Evolutionary conservation across 192 early-diverging fungal genomes (phyloP).

Genomic region (Cetraspora pellucida): DNA sequence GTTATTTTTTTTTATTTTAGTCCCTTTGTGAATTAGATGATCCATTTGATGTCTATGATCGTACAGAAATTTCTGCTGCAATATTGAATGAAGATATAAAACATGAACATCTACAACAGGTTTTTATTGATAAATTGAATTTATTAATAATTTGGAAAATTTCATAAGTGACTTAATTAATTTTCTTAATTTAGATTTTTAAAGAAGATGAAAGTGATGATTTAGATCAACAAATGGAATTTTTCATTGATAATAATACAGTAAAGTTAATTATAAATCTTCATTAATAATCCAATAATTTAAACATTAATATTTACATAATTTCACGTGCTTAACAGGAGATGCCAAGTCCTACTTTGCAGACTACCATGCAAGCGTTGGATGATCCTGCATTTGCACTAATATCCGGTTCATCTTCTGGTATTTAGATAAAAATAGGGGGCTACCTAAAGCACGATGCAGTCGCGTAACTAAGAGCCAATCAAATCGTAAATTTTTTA

Average conservation of each 20-base stretch:
- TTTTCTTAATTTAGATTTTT: constrained; percentile 6
- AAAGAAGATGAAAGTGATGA: not conserved
- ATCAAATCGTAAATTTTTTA: no score
- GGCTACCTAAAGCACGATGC: no score
- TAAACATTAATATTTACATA: no score
- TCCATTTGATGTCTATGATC: not conserved
- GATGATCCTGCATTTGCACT: not conserved
- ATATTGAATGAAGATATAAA: constrained; percentile 18
- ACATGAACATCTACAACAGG: constrained; percentile 14
- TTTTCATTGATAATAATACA: no score
- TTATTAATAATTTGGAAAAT: no score
- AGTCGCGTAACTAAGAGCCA: no score
- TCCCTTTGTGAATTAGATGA: not conserved
- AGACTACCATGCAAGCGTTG: not conserved
- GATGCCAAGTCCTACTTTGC: no score
- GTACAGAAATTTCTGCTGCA: not conserved
- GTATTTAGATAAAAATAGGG: not conserved
- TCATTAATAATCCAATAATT: no score
- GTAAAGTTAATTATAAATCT: no score
- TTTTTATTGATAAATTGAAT: not conserved
- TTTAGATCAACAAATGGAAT: not conserved
- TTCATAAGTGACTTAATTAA: no score
- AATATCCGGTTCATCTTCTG: not conserved
- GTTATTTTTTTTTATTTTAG: not conserved
- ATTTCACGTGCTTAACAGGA: no score